Conservation (phyloP, 2,329 filamentous ascomycete species). For the Huntiella moniliformis region DNA sequence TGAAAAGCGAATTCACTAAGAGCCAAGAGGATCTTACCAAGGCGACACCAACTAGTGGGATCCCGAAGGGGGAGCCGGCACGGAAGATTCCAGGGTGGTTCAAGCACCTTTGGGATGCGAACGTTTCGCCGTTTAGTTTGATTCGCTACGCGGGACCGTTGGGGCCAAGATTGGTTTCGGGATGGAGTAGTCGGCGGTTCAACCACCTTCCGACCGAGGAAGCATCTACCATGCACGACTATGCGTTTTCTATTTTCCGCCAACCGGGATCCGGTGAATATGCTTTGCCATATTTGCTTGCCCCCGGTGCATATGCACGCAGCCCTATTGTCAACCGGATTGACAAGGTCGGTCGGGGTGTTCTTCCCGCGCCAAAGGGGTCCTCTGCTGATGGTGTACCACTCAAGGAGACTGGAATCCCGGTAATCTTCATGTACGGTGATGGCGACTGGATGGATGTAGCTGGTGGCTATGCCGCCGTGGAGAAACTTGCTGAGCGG, state of each 20-base stretch:
- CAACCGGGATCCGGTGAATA: constrained; percentile 89
- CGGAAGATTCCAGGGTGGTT: constrained; percentile 66
- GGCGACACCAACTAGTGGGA: constrained; percentile 17
- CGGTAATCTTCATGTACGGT: constrained; percentile 87
- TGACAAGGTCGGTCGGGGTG: constrained; percentile 65
- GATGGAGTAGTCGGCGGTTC: constrained; percentile 87
- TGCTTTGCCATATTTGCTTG: constrained; percentile 76
- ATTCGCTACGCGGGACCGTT: constrained; percentile 76
- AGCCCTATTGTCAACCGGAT: constrained; percentile 76
- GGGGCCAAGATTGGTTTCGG: constrained; percentile 78
- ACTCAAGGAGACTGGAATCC: constrained; percentile 45
- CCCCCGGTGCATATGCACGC: constrained; percentile 80
- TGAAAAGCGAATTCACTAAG: constrained; percentile 62
- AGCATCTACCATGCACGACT: constrained; percentile 71
- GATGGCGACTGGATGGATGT: constrained; percentile 99
- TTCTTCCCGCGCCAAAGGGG: constrained; percentile 18
- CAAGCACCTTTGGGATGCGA: constrained; percentile 88
- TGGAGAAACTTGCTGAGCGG: constrained; percentile 58
- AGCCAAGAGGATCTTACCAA: constrained; percentile 39
- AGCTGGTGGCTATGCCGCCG: constrained; percentile 60
- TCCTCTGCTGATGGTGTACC: constrained; percentile 14
- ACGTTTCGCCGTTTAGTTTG: constrained; percentile 84
- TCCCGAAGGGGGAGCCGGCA: constrained; percentile 20
- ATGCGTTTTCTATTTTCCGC: constrained; percentile 85
- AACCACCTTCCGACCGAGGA: constrained; percentile 68